Base-by-base conservation (phyloP, 441 rosid species). In the Pelargonium fulgidum region DNA sequence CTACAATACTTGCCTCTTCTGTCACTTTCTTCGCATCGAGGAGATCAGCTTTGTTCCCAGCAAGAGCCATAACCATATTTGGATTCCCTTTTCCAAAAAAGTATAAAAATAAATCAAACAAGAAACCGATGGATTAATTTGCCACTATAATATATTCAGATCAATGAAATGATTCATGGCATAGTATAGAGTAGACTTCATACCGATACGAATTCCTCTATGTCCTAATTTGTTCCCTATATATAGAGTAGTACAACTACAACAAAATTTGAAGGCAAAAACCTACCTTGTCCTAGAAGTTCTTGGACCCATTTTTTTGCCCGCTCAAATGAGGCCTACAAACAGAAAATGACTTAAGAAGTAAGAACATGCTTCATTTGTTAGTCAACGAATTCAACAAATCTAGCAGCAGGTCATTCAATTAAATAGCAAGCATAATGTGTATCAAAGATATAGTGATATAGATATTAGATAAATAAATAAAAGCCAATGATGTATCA, bases 261-360 rank as follows among this genome's bases (percentile, higher is more conserved):
- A 36, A 36, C 39, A 33, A 33, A 33, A 4, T 33, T 33, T 33
- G 0, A 33, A 33, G 39, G 39, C 7, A 5, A 48, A 20, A 1
- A 62, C 6, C 17, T 86, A 94, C 99, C 99, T 86, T 94, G 99
- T 75, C 92, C 84, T 70, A 83, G 96, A 72, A 94, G 94, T 81
- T 92, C 97, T 81, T 88, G 96, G 67, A 90, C 94, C 99, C 99
- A 94, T 81, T 91, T 92, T 76, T 90, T 90, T 1, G 98, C 99
- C 65, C 93, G 85, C 70, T 90, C 97, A 86, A 94, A 94, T 44
- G 99, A 94, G 36, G 89, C 86, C 99, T 94, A 44, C 72, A 79
- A 66, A 68, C 67, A 58, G 6, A 41, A 59, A 61, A 16, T 17
- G 61, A 17, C 16, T 33, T 33, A 54, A 62, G 16, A 13, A n/a